These are phyloP conservation scores for Setaria viridis DNA, from an alignment of 202 grass and related monocot species.

Conservation along the genomic window DNA sequence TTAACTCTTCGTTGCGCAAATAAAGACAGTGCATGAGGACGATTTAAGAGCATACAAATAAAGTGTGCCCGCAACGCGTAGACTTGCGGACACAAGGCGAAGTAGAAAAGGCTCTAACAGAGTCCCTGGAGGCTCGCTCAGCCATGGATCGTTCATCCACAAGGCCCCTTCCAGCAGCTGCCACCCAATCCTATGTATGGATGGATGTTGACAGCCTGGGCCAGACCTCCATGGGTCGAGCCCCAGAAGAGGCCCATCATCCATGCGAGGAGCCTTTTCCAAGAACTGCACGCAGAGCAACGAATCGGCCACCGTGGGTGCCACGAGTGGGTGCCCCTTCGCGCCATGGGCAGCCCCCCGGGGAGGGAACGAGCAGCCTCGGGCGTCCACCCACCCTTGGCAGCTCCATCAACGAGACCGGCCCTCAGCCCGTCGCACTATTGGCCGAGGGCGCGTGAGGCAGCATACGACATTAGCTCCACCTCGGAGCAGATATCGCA, in stretches of 20 bases:
- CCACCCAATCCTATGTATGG: conserved; percentile 52
- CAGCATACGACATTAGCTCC: conserved; percentile 99
- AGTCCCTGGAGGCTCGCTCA: conserved; percentile 51
- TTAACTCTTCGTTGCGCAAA: conserved; percentile 35
- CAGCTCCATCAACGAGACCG: conserved; percentile 68
- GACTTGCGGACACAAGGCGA: conserved; percentile 49
- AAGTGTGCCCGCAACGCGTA: conserved; percentile 33
- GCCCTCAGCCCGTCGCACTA: conserved; percentile 61
- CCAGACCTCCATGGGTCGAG: conserved; percentile 53
- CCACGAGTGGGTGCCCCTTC: conserved; percentile 38
- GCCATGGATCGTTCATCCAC: conserved; percentile 61
- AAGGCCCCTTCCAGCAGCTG: conserved; percentile 59
- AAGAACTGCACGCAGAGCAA: conserved; percentile 44
- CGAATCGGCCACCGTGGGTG: conserved; percentile 40
- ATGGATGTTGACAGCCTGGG: conserved; percentile 48
- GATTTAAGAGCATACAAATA: conserved; percentile 55
- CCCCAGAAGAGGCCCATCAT: conserved; percentile 57
- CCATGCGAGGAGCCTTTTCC: conserved; percentile 56
- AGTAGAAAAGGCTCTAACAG: conserved; percentile 68
- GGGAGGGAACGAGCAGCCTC: conserved; percentile 51
- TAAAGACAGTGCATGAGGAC: conserved; percentile 41
- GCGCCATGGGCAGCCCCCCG: conserved; percentile 49
- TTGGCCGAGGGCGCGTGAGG: conserved; percentile 53
- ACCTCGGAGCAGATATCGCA: conserved; percentile 99
- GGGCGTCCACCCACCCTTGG: conserved; percentile 57